A percentile compares a stretch with the other conserved stretches of the same genome.
Conservation (phyloP, 2,329 filamentous ascomycete genomes). For the Xylogone sp. region DNA sequence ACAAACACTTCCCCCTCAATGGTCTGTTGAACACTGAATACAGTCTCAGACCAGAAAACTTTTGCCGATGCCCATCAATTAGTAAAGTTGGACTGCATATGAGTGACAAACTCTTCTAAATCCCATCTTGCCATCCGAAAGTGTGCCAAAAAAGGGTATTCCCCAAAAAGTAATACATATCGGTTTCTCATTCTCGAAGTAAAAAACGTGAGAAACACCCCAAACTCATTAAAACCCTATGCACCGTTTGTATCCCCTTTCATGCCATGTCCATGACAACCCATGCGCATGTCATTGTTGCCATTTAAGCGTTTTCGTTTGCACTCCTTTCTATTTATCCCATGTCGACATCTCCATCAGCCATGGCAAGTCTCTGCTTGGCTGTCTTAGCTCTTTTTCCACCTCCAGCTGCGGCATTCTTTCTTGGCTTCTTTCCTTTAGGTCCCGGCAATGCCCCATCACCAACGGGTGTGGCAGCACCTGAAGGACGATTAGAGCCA, state of each 20-base stretch:
- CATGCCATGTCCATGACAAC: not conserved
- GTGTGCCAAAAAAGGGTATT: not conserved
- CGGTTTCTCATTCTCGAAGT: not conserved
- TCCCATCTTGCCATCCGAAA: not conserved
- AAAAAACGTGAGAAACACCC: not conserved
- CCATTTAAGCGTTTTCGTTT: not conserved
- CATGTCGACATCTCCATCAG: slow-evolving; percentile 49
- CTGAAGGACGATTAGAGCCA: slow-evolving; percentile 73
- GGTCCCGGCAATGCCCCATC: slow-evolving; percentile 42
- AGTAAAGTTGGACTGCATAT: too few relatives aligned
- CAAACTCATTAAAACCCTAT: not conserved
- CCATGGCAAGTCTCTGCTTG: slow-evolving; percentile 65
- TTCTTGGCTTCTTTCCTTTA: slow-evolving; percentile 51
- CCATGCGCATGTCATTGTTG: not conserved
- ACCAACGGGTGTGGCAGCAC: slow-evolving; percentile 76
- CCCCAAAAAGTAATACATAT: not conserved
- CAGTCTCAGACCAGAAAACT: too few relatives aligned
- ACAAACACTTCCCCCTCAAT: too few relatives aligned
- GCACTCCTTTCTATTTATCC: slow-evolving; percentile 2
- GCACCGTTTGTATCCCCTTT: not conserved
- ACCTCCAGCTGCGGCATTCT: slow-evolving; percentile 38
- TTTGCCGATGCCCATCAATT: too few relatives aligned
- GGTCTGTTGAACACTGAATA: too few relatives aligned
- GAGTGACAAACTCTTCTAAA: not conserved
- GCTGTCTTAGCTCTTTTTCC: slow-evolving; percentile 65